Percentiles rank a stretch among this genome's conserved stretches.
phyloP scores from a whole-genome alignment of 345 rosid species.

The Hibiscus mutabilis region DNA sequence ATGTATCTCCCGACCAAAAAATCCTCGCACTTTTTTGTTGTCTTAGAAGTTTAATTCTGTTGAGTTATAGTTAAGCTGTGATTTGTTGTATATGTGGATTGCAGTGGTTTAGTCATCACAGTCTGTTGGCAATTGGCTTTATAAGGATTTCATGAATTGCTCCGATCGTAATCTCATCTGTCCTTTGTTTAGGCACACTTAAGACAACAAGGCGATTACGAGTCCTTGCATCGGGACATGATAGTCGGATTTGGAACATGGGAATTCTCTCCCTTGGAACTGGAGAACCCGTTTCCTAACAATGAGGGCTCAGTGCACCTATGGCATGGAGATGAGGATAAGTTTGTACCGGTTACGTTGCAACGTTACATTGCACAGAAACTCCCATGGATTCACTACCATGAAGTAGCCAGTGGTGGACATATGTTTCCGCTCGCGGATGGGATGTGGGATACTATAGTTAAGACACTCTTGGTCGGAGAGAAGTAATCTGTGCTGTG shows the following conservation, averaged over 20 bases:
- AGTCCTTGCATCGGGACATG: conserved; percentile 41
- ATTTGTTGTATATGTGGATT: neutral
- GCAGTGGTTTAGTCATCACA: too few relatives aligned
- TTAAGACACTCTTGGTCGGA: neutral
- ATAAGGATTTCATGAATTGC: neutral
- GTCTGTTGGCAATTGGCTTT: neutral
- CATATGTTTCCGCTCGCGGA: conserved; percentile 18
- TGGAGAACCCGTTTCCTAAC: conserved; percentile 42
- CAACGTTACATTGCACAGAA: conserved; percentile 26
- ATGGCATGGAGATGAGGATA: conserved; percentile 49
- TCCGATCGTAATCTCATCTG: neutral
- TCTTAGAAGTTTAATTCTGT: too few relatives aligned
- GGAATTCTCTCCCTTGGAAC: conserved; percentile 52
- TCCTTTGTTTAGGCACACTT: conserved; percentile 1
- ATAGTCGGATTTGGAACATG: conserved; percentile 40
- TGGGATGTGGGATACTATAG: neutral
- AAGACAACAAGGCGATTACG: conserved; percentile 39
- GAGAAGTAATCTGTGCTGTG: neutral
- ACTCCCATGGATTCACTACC: conserved; percentile 40
- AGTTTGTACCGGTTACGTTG: conserved; percentile 26
- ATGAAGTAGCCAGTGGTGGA: conserved; percentile 28
- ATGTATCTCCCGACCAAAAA: neutral
- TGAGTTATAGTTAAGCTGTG: neutral
- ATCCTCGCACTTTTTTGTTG: neutral
- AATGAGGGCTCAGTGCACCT: conserved; percentile 36